phyloP scores from a whole-genome alignment of 1,284 basidiomycete genomes.

The Nidula niveotomentosa region DNA sequence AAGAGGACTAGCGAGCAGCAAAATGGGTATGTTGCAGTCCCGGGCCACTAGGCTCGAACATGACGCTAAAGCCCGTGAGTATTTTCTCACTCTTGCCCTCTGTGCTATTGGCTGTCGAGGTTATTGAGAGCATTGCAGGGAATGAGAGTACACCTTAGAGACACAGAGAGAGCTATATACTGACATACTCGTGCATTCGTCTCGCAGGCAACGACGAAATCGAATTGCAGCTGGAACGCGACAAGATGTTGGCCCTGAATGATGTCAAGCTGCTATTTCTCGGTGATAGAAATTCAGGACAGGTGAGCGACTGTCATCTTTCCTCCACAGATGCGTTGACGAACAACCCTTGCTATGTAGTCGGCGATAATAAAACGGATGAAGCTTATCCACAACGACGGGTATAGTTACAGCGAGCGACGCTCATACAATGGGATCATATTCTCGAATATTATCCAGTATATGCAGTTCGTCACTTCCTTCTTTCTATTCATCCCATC shows the following conservation, averaged over 20 bases:
- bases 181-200: neutral
- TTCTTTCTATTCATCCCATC: neutral
- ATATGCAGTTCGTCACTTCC: conserved; percentile 70
- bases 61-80: conserved; percentile 83
- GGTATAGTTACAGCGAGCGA: conserved; percentile 90
- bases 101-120: neutral
- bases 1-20: neutral
- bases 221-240: conserved; percentile 92
- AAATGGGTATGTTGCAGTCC: conserved; percentile 65
- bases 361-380: conserved; percentile 96
- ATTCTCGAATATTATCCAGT: conserved; percentile 95
- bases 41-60: conserved; percentile 71
- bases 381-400: conserved; percentile 92
- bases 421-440: conserved; percentile 98
- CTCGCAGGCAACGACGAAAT: conserved; percentile 88
- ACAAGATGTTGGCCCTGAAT: conserved; percentile 90
- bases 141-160: neutral
- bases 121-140: neutral
- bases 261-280: conserved; percentile 94
- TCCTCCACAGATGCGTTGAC: neutral
- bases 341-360: conserved; percentile 31
- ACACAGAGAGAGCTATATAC: conserved; percentile 2
- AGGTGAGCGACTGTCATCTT: conserved; percentile 44
- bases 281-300: conserved; percentile 93
- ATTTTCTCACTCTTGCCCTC: conserved; percentile 4